These are phyloP conservation scores for Chiua virens DNA, from an alignment of 768 basidiomycete species.

Conservation along the genomic window DNA sequence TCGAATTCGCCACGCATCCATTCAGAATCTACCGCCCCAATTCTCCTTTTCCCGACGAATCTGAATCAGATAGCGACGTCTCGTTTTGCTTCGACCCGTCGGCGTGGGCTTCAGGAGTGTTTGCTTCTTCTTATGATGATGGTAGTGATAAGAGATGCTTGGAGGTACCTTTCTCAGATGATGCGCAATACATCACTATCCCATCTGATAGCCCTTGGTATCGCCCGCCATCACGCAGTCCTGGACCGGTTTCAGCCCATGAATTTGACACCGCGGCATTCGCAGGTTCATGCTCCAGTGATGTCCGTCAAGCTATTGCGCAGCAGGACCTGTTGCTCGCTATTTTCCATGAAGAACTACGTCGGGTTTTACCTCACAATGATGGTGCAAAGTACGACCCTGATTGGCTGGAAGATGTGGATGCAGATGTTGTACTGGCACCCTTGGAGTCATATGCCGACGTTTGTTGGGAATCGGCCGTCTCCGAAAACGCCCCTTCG, in stretches of 20 bases:
- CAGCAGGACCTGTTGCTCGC: slow-evolving; percentile 34
- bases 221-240: slow-evolving; percentile 29
- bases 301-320: slow-evolving; percentile 32
- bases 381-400: slow-evolving; percentile 15
- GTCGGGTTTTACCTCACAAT: slow-evolving; percentile 19
- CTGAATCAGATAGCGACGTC: slow-evolving; percentile 19
- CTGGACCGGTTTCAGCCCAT: slow-evolving; percentile 21
- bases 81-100: slow-evolving; percentile 15
- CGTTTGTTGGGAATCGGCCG: slow-evolving; percentile 30
- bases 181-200: slow-evolving; percentile 42
- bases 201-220: slow-evolving; percentile 41
- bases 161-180: slow-evolving; percentile 20
- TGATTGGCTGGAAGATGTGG: slow-evolving; percentile 29
- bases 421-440: slow-evolving; percentile 28
- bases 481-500: slow-evolving; percentile 18
- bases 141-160: slow-evolving; percentile 23
- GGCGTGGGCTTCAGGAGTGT: slow-evolving; percentile 20
- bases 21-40: slow-evolving; percentile 9
- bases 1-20: slow-evolving; percentile 20
- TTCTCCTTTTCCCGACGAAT: slow-evolving; percentile 26
- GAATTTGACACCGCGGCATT: slow-evolving; percentile 19
- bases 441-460: slow-evolving; percentile 29
- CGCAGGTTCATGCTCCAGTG: slow-evolving; percentile 30
- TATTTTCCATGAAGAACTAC: slow-evolving; percentile 32
- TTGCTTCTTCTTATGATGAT: slow-evolving; percentile 12